These are phyloP conservation scores for Ophiocordyceps camponoti-rufipedis DNA, from an alignment of 2,329 filamentous ascomycete genomes.

Conservation along the genomic window DNA sequence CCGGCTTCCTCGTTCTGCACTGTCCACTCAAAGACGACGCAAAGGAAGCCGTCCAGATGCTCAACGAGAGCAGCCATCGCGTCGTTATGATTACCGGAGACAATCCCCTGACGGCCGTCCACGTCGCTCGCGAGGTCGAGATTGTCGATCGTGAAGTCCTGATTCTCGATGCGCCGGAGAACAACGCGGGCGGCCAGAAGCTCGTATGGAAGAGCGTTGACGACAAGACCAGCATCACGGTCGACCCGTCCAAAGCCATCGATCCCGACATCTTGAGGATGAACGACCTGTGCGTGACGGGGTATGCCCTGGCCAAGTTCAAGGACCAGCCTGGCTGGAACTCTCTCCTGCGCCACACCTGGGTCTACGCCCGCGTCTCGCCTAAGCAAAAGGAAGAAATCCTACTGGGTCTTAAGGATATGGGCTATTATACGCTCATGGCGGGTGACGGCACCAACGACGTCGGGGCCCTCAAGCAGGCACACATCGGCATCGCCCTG, in stretches of 20 bases:
- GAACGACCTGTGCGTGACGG: conserved; percentile 91
- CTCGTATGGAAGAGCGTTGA: conserved; percentile 93
- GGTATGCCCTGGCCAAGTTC: conserved; percentile 82
- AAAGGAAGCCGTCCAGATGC: conserved; percentile 82
- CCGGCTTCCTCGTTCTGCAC: conserved; percentile 87
- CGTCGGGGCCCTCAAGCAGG: conserved; percentile 92
- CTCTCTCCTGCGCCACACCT: conserved; percentile 69
- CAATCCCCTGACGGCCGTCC: conserved; percentile 88
- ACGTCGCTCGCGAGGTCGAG: conserved; percentile 88
- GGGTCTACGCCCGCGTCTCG: conserved; percentile 96
- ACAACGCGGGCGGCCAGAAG: conserved; percentile 62
- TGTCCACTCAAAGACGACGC: conserved; percentile 95
- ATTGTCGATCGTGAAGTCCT: conserved; percentile 92
- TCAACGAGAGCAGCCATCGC: conserved; percentile 96
- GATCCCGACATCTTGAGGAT: conserved; percentile 62
- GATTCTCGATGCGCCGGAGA: conserved; percentile 86
- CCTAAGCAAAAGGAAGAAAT: conserved; percentile 99
- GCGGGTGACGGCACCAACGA: conserved; percentile 97
- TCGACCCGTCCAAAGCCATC: conserved; percentile 66
- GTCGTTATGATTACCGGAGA: conserved; percentile 99
- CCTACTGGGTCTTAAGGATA: conserved; percentile 85
- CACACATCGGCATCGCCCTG: conserved; percentile 88
- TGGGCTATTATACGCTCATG: conserved; percentile 97
- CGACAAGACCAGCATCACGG: conserved; percentile 69
- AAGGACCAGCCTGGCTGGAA: conserved; percentile 60